Base-by-base conservation (phyloP, 75 land plant species). In the Cupressus sempervirens region DNA sequence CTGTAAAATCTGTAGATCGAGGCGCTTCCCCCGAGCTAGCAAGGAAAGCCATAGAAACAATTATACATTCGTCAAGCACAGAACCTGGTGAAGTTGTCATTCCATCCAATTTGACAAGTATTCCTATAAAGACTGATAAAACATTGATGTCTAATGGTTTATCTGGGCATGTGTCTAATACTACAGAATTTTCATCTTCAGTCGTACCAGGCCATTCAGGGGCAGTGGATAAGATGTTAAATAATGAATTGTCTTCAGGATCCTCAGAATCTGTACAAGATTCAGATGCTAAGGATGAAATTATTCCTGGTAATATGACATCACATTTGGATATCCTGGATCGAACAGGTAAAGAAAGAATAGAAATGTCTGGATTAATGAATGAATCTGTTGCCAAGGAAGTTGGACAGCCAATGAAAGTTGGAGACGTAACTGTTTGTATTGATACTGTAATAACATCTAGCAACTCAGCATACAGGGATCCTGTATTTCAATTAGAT, bases 1-100 rank as follows among this genome's bases (percentile, higher is more conserved):
- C 81, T 41, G 81, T 43, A 23, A 79, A 79, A 43, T 12, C 81
- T 79, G 81, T 45, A 26, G 48, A 79, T 79, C 50, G 81, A 41
- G 50, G 81, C 1, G 84, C 84, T n/a, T 36, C 29, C 30, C 75
- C 84, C 23, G 41, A 83, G 84, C 14, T 56, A 7, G 84, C 70
- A 34, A 72, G 74, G 32, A 72, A 72, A 32, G 74, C 74, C 74
- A 34, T 62, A 36, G 84, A 83, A 36, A 35, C 84, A 34, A 36
- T 62, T 68, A 14, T 62, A 65, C 84, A 83, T 56, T 83, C 76
- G 13, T 30, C 83, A 1, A 38, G 14, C 29, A 34, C 45, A 68
- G 85, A 38, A n/a, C n/a, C 48, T 23, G 48, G 40, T 45, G 45
- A 50, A 26, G 18, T 45, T 26, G n/a, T 26, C 29, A 3, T 3